These are phyloP conservation scores for Lasiosphaeria miniovina DNA, from an alignment of 495 filamentous ascomycete species.

Conservation along the genomic window DNA sequence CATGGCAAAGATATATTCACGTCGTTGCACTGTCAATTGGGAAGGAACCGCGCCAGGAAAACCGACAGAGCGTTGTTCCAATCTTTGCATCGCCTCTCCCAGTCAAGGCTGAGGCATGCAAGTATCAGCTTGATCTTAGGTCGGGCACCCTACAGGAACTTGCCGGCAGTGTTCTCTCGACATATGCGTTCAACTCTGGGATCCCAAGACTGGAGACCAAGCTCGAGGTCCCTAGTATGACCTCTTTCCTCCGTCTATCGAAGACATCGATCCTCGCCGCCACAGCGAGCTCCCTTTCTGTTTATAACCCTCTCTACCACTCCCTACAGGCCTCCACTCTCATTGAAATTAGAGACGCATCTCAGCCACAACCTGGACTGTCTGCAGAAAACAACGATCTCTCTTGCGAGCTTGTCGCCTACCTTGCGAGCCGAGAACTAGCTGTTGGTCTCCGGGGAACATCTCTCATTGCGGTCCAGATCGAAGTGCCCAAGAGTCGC, in stretches of 20 bases:
- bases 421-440: constrained; percentile 61
- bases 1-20: constrained; percentile 41
- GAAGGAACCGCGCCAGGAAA: constrained; percentile 21
- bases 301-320: constrained; percentile 66
- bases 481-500: constrained; percentile 58
- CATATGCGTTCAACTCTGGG: constrained; percentile 50
- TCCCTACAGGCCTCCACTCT: constrained; percentile 57
- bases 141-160: constrained; percentile 56
- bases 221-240: constrained; percentile 34
- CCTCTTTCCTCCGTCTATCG: constrained; percentile 52
- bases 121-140: constrained; percentile 53
- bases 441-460: constrained; percentile 58
- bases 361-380: constrained; percentile 10
- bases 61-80: constrained; percentile 22
- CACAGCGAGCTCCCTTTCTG: constrained; percentile 37
- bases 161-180: constrained; percentile 37
- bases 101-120: constrained; percentile 13
- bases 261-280: constrained; percentile 49
- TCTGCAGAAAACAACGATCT: constrained; percentile 18
- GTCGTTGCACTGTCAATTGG: constrained; percentile 41
- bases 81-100: constrained; percentile 30
- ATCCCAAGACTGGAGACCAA: constrained; percentile 43
- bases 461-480: constrained; percentile 58
- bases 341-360: constrained; percentile 30
- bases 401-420: constrained; percentile 51